These are phyloP conservation scores for Microsporum audouinii DNA, from an alignment of 2,329 filamentous ascomycete species.

Conservation along the genomic window DNA sequence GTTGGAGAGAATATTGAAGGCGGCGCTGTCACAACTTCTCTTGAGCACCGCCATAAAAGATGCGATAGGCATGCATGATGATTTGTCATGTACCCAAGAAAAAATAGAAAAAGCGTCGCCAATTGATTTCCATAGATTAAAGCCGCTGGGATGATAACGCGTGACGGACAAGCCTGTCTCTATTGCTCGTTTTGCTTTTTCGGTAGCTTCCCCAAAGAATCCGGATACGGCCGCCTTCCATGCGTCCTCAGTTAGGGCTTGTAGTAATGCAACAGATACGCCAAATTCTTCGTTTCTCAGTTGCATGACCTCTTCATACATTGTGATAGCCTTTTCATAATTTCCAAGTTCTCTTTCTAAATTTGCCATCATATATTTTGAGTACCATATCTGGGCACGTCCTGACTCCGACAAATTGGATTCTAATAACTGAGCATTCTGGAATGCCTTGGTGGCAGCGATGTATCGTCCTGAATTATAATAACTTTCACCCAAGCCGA, in stretches of 20 bases:
- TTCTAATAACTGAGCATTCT: slow-evolving; percentile 70
- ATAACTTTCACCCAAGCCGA: slow-evolving; percentile 94
- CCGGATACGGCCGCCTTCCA: slow-evolving; percentile 68
- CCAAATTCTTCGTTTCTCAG: slow-evolving; percentile 66
- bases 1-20: slow-evolving; percentile 54
- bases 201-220: slow-evolving; percentile 69
- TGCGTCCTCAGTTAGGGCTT: slow-evolving; percentile 74
- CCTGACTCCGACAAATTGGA: slow-evolving; percentile 44
- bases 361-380: slow-evolving; percentile 91
- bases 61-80: slow-evolving; percentile 50
- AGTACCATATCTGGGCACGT: slow-evolving; percentile 74
- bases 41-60: slow-evolving; percentile 48
- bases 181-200: slow-evolving; percentile 59
- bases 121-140: slow-evolving; percentile 91
- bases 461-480: slow-evolving; percentile 87
- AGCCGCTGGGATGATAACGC: slow-evolving; percentile 54
- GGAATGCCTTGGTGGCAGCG: slow-evolving; percentile 83
- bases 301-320: slow-evolving; percentile 63
- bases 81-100: slow-evolving; percentile 60
- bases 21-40: slow-evolving; percentile 37
- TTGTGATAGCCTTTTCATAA: slow-evolving; percentile 66
- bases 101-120: slow-evolving; percentile 83
- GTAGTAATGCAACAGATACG: slow-evolving; percentile 74
- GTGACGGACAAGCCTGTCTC: slow-evolving; percentile 53
- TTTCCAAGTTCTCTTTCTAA: slow-evolving; percentile 87